Percentiles rank a stretch among this genome's conserved stretches.
Evolutionary conservation across 345 rosid genomes (phyloP).

Genomic region (Gossypium mustelinum): DNA sequence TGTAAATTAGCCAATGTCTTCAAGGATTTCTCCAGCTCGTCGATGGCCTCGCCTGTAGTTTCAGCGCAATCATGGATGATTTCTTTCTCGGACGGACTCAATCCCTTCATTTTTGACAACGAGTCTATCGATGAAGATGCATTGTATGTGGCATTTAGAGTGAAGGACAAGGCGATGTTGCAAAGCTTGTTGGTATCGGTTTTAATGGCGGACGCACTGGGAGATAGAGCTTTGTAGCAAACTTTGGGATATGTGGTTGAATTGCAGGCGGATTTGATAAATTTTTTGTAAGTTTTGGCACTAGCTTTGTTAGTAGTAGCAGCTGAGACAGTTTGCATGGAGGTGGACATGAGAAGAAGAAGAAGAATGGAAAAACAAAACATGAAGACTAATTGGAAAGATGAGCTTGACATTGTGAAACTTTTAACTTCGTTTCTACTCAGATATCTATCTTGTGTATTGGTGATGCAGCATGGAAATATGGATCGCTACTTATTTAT

Average conservation of each 20-base stretch:
- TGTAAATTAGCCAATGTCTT: conserved; percentile 26
- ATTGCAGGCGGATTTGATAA: conserved; percentile 48
- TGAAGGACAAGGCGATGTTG: conserved; percentile 41
- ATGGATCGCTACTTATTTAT: background rate
- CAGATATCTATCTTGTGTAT: background rate
- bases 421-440: background rate
- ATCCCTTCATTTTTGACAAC: conserved; percentile 26
- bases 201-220: conserved; percentile 41
- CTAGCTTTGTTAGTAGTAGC: background rate
- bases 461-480: background rate
- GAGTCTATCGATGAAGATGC: conserved; percentile 26
- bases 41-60: conserved; percentile 36
- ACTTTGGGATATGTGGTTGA: conserved; percentile 46
- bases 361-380: background rate
- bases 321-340: background rate
- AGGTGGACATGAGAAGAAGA: background rate
- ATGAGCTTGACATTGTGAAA: background rate
- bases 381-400: background rate
- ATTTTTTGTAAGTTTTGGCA: conserved; percentile 33
- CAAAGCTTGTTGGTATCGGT: conserved; percentile 50
- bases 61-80: conserved; percentile 48
- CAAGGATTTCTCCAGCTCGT: conserved; percentile 49
- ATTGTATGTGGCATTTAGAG: conserved; percentile 32
- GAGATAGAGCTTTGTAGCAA: conserved; percentile 53
- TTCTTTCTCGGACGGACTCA: conserved; percentile 33